phyloP scores from a whole-genome alignment of 2,329 filamentous ascomycete genomes.

The Elsinoe perseae region DNA sequence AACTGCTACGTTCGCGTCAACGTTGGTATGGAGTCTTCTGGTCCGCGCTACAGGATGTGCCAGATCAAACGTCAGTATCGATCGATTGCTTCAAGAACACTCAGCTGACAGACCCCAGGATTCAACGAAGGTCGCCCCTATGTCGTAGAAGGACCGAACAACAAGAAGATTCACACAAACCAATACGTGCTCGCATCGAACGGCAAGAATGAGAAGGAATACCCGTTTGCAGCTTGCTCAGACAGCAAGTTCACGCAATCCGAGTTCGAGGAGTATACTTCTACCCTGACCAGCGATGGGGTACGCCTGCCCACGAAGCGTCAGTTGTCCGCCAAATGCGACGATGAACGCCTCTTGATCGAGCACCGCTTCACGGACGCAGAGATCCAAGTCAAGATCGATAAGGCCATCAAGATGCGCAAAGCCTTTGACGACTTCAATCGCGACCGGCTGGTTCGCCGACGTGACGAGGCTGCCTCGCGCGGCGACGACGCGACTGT shows the following conservation, averaged over 20 bases:
- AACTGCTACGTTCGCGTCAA: conserved; percentile 82
- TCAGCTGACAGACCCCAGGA: conserved; percentile 43
- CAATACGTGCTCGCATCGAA: conserved; percentile 76
- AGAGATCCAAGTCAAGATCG: conserved; percentile 73
- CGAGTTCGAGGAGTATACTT: conserved; percentile 76
- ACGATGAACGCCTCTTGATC: conserved; percentile 71
- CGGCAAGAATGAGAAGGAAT: conserved; percentile 74
- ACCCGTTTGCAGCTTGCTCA: conserved; percentile 85
- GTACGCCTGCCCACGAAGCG: conserved; percentile 67
- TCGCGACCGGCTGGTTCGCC: conserved; percentile 57
- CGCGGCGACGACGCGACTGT: conserved; percentile 54
- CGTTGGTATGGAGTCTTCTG: conserved; percentile 61
- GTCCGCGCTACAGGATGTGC: conserved; percentile 79
- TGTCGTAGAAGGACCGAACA: conserved; percentile 65
- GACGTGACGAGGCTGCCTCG: conserved; percentile 58
- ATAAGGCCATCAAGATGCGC: conserved; percentile 60
- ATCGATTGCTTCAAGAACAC: not conserved
- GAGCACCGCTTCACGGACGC: conserved; percentile 74
- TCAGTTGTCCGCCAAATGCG: conserved; percentile 61
- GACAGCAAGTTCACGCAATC: conserved; percentile 69
- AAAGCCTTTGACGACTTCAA: conserved; percentile 54
- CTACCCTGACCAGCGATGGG: conserved; percentile 63
- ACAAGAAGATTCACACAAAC: conserved; percentile 72
- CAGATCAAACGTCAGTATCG: conserved; percentile 65
- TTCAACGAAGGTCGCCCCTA: conserved; percentile 77